Evolutionary conservation across 805 yeast species (phyloP), one percentile per base, ranked within the genome.

Genomic region (Cyberlindnera xishuangbannaensis): DNA sequence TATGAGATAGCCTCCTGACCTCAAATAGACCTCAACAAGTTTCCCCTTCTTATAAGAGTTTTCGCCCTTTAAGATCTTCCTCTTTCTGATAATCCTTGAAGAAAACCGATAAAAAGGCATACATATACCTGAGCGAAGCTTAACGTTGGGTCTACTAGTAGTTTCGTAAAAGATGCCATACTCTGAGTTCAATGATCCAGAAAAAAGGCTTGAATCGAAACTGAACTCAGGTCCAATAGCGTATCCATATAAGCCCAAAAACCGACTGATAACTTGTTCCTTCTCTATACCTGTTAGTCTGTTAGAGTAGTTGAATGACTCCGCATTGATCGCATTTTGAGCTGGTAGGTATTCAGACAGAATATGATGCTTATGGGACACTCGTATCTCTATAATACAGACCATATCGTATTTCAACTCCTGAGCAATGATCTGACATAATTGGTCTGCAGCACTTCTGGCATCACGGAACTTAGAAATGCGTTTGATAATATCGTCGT

Each of bases 1-100:
- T 30, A 76, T 58, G 31, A 75, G 40, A 42, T 61, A 75, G 0
- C 81, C 81, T 3, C 76, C 76, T 2, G 72, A 59, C 41, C 71
- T 61, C 37, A 68, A 59, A 40, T 61, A 67, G 7, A 73, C 58
- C 15, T 72, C 76, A 28, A 68, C 44, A 13, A 46, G 45, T 18
- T 54, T 39, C 2, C 30, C 36, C 15, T 27, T 29, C 13, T 7
- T 9, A 4, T 15, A 27, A 8, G 24, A 14, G 25, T 31, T 41
- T n/a, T 41, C 50, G 6, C 29, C 30, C 23, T 31, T 44, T 12
- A 41, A 33, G 26, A 50, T 45, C 34, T 46, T 50, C 23, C 44
- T 56, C 41, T 51, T 62, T 41, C 75, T 58, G 9, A 70, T 67
- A 26, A 75, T 44, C 43, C 61, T 68, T 3, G 74, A 58, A 14